Conservation (phyloP, 1,284 basidiomycete genomes). For the Exobasidium rhododendri region DNA sequence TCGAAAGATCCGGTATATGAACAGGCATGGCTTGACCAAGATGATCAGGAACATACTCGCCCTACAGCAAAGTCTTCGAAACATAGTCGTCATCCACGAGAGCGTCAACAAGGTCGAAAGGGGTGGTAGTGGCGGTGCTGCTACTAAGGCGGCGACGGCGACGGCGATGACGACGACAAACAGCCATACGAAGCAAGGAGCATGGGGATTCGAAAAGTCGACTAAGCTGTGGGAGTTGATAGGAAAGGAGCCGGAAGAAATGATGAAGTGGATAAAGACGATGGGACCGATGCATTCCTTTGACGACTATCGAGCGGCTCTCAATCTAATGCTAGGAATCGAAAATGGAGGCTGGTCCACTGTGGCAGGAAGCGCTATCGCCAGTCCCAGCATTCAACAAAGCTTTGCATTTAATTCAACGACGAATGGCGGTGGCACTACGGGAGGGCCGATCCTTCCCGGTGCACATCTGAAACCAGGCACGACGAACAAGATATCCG, state of each 20-base stretch:
- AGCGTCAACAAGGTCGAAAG: constrained; percentile 38
- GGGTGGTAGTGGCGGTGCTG: too few species aligned
- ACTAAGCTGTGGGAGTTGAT: constrained; percentile 72
- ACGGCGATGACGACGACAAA: constrained; percentile 4
- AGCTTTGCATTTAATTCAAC: too few species aligned
- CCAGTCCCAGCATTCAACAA: constrained; percentile 7
- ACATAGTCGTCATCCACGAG: constrained; percentile 30
- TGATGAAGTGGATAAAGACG: constrained; percentile 3
- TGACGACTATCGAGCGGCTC: constrained; percentile 35
- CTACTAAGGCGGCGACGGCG: constrained; percentile 20
- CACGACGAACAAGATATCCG: constrained; percentile 3
- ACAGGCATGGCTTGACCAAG: constrained; percentile 77
- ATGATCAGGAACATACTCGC: constrained; percentile 85
- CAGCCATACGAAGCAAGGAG: not conserved
- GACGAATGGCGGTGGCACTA: not conserved
- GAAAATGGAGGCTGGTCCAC: constrained; percentile 20
- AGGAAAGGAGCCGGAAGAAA: constrained; percentile 64
- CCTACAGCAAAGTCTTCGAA: constrained; percentile 84
- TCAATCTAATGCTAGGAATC: constrained; percentile 44
- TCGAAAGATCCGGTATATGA: constrained; percentile 69
- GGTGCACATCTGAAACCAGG: constrained; percentile 10
- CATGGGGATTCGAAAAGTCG: constrained; percentile 63
- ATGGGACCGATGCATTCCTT: constrained; percentile 20
- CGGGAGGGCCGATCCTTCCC: constrained; percentile 8
- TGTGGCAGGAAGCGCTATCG: constrained; percentile 5